Conservation (phyloP, 805 yeast genomes). For the Monosporozyma unispora region DNA sequence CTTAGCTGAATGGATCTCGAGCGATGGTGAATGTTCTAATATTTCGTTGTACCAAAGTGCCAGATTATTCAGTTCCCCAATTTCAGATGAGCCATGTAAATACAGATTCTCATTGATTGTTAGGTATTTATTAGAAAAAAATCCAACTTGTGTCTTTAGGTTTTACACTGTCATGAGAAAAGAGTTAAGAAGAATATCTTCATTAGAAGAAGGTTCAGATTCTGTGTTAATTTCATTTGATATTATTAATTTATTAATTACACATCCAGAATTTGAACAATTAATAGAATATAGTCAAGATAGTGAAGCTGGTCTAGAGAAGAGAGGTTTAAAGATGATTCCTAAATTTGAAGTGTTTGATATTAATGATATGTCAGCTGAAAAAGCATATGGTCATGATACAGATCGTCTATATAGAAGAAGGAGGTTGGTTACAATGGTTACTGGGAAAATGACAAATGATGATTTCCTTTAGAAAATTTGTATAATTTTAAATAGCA, state of each 20-base stretch:
- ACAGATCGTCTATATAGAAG: constrained; percentile 10
- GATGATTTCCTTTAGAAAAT: not conserved
- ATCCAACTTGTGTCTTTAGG: constrained; percentile 23
- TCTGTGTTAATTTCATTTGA: constrained; percentile 27
- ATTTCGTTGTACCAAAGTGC: constrained; percentile 26
- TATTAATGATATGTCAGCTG: constrained; percentile 1
- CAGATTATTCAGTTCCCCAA: constrained; percentile 19
- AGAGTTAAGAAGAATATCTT: constrained; percentile 21
- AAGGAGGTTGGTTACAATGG: constrained; percentile 14
- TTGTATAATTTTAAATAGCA: not conserved
- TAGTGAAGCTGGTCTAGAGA: constrained; percentile 13
- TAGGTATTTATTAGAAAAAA: constrained; percentile 21
- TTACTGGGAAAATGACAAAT: constrained; percentile 14
- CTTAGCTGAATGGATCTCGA: constrained; percentile 24
- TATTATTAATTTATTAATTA: constrained; percentile 19
- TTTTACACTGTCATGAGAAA: constrained; percentile 24
- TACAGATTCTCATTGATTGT: constrained; percentile 24
- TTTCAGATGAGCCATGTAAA: constrained; percentile 28
- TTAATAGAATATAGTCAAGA: constrained; percentile 12
- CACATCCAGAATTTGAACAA: constrained; percentile 19
- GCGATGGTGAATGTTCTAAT: constrained; percentile 21
- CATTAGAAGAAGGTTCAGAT: constrained; percentile 20
- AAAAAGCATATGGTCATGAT: constrained; percentile 8
- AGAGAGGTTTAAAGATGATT: constrained; percentile 13
- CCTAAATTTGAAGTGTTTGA: constrained; percentile 9